Percentiles rank a stretch among this genome's conserved stretches.
These are phyloP conservation scores for Thalassiosira livingstoniorum DNA, from an alignment of 352 stramenopile genomes.

Conservation along the genomic window DNA sequence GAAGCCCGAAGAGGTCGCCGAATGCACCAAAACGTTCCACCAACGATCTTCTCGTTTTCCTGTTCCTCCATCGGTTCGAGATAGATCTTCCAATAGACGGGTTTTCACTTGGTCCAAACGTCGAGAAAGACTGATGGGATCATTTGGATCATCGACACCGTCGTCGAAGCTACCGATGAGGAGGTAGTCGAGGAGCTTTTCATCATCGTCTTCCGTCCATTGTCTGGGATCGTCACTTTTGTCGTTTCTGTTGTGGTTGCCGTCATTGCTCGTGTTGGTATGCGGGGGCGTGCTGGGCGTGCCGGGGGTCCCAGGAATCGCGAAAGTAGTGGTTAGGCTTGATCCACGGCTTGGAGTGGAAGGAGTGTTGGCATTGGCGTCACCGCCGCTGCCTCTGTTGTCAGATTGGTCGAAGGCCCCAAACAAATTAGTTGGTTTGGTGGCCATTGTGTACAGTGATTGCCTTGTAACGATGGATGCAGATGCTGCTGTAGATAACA, in stretches of 20 bases:
- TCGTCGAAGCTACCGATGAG: constrained; percentile 5
- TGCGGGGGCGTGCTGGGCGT: too few relatives aligned
- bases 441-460: too few relatives aligned
- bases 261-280: background rate
- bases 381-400: too few relatives aligned
- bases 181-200: constrained; percentile 26
- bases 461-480: too few relatives aligned
- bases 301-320: too few relatives aligned
- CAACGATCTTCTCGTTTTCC: background rate
- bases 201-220: constrained; percentile 52
- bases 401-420: too few relatives aligned
- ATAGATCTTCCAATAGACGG: constrained; percentile 25
- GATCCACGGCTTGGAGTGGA: too few relatives aligned
- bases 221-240: background rate
- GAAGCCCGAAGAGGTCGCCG: background rate
- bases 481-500: too few relatives aligned
- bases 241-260: constrained; percentile 4
- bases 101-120: constrained; percentile 8
- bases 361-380: too few relatives aligned
- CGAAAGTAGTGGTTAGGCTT: too few relatives aligned
- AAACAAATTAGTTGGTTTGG: too few relatives aligned
- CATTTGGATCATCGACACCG: background rate
- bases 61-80: background rate
- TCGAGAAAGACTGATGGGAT: background rate
- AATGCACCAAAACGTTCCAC: background rate